Evolutionary conservation across 163 green algal genomes (phyloP), one percentile per base, ranked within the genome.

Genomic region (Trebouxia gelatinosa): DNA sequence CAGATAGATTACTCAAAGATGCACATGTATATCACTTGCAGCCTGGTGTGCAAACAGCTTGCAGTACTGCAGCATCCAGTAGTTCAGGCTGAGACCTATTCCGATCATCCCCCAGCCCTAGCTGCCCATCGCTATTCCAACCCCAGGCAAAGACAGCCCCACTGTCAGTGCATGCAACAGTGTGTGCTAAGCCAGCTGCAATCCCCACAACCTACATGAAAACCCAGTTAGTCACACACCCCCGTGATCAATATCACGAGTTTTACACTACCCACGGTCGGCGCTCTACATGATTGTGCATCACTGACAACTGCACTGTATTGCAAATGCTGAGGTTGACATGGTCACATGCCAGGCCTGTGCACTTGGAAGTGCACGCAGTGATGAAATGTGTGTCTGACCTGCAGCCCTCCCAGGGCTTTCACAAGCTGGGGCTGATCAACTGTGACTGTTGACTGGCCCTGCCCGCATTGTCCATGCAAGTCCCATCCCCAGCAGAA

Each of bases 401-500:
- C 51, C 19, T 32, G n/a, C n/a, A n/a, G n/a, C n/a, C n/a, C n/a
- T 35, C 50, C 64, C 64, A 54, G 23, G 16, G 46, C 43, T 6
- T 29, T 46, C 37, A 81, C 76, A 39, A 26, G 37, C 19, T 65
- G 57, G 6, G 67, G 68, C 29, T 50, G 19, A 6, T 28, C 6
- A 21, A 68, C 78, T 46, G 43, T 75, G 6, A 71, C 54, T 46
- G 48, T 54, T 35, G 38, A 38, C 17, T 17, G 29, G 29, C 48
- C 51, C n/a, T 59, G 35, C 4, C 79, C 74, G 37, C 75, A 82
- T 68, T 85, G 80, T 19, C 77, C 75, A 68, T 85, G 62, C 58
- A 85, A 62, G 21, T 34, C 75, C 65, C 75, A 82, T 13, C 80
- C 80, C 80, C 80, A 85, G 35, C 34, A 71, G 39, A 57, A 82